Percentiles rank a stretch among this genome's conserved stretches.
Evolutionary conservation across 495 filamentous ascomycete species (phyloP).

Genomic region (Tetracladium setigerum): DNA sequence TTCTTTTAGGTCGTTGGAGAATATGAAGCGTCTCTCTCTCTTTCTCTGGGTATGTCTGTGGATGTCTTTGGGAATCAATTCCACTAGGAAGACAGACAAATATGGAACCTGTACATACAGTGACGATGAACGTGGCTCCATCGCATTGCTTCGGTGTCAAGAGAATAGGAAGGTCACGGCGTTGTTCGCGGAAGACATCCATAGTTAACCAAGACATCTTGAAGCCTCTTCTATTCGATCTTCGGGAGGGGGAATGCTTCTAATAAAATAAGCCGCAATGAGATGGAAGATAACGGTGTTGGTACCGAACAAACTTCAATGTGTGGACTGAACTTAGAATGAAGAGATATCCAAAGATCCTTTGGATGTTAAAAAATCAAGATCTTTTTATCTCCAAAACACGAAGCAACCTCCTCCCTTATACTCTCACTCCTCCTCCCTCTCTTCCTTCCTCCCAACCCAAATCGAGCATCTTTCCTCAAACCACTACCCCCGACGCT

Average conservation of each 20-base stretch:
- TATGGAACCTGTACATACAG: neutral
- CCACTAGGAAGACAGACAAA: too few species aligned
- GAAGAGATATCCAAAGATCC: constrained; percentile 1
- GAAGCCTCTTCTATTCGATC: too few species aligned
- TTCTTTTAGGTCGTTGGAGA: too few species aligned
- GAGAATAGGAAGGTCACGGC: constrained; percentile 3
- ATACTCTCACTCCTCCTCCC: too few species aligned
- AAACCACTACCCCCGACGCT: too few species aligned
- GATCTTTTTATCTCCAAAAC: neutral
- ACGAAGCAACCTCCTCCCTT: too few species aligned
- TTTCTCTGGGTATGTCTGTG: too few species aligned
- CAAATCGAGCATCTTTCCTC: too few species aligned
- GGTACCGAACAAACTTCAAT: neutral
- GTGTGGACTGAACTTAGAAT: neutral
- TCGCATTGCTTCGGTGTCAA: neutral
- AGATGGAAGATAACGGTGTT: neutral
- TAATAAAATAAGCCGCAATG: neutral
- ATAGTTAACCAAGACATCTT: neutral
- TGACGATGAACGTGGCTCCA: constrained; percentile 5
- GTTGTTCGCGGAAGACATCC: neutral
- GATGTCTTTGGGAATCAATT: too few species aligned
- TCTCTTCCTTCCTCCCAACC: too few species aligned
- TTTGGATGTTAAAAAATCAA: neutral
- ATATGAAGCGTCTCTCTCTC: too few species aligned
- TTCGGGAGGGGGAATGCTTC: too few species aligned